A percentile compares a stretch with the other conserved stretches of the same genome.
Evolutionary conservation across 306 rosid species (phyloP).

Genomic region (Vachellia pachyceras): DNA sequence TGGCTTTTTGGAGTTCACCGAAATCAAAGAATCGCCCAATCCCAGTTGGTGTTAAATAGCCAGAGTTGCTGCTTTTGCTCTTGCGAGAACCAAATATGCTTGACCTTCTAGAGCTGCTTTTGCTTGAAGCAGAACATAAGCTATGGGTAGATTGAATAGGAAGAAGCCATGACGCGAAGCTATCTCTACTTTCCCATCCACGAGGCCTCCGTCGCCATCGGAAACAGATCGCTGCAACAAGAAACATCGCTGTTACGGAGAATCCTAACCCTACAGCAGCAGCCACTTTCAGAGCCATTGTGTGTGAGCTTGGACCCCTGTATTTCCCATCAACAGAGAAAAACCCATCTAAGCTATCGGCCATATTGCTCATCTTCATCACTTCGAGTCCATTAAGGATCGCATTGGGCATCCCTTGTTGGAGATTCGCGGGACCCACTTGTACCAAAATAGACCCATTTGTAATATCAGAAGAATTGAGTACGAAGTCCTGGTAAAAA

Average conservation of each 20-base stretch:
- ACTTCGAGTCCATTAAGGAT: conserved; percentile 83
- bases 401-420: conserved; percentile 52
- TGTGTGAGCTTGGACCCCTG: conserved; percentile 43
- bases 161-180: conserved; percentile 74
- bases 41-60: conserved; percentile 44
- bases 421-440: conserved; percentile 55
- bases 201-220: conserved; percentile 64
- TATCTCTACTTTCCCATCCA: conserved; percentile 51
- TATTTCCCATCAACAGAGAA: conserved; percentile 56
- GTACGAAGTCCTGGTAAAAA: conserved; percentile 64
- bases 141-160: conserved; percentile 48
- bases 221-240: conserved; percentile 42
- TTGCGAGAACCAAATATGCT: conserved; percentile 49
- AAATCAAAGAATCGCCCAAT: conserved; percentile 59
- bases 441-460: conserved; percentile 64
- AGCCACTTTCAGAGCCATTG: conserved; percentile 40
- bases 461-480: conserved; percentile 46
- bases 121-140: conserved; percentile 35
- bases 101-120: conserved; percentile 48
- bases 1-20: conserved; percentile 60
- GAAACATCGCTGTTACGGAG: conserved; percentile 45
- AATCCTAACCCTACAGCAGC: conserved; percentile 58
- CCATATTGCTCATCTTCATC: conserved; percentile 72
- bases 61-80: conserved; percentile 56
- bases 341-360: conserved; percentile 63